Evolutionary conservation across 1,284 basidiomycete genomes (phyloP).

Genomic region (Ustilago esculenta): DNA sequence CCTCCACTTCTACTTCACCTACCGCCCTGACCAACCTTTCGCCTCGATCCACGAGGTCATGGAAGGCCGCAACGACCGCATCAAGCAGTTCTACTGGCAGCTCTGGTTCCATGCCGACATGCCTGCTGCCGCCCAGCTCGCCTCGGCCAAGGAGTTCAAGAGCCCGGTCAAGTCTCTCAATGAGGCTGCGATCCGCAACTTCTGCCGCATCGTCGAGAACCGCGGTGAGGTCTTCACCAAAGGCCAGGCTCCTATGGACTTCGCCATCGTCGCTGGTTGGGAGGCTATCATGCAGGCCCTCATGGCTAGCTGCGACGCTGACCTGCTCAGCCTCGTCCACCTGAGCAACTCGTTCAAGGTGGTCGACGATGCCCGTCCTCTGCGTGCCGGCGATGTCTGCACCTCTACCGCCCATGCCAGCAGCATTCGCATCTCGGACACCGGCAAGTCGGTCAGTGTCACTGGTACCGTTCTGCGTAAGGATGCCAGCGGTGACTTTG

Average conservation of each 20-base stretch:
- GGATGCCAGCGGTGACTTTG: slow-evolving; percentile 73
- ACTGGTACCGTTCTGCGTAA: slow-evolving; percentile 53
- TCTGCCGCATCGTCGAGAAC: slow-evolving; percentile 93
- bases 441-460: slow-evolving; percentile 75
- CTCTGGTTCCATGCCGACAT: slow-evolving; percentile 64
- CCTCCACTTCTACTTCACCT: slow-evolving; percentile 82
- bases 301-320: slow-evolving; percentile 59
- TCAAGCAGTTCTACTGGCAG: slow-evolving; percentile 73
- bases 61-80: slow-evolving; percentile 84
- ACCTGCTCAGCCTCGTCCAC: slow-evolving; percentile 90
- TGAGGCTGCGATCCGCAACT: slow-evolving; percentile 80
- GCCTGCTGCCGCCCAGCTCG: slow-evolving; percentile 47
- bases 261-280: slow-evolving; percentile 97
- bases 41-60: slow-evolving; percentile 93
- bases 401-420: slow-evolving; percentile 86
- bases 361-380: slow-evolving; percentile 78
- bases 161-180: slow-evolving; percentile 68
- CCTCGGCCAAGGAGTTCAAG: slow-evolving; percentile 42
- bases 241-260: slow-evolving; percentile 83
- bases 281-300: slow-evolving; percentile 64
- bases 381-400: slow-evolving; percentile 88
- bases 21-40: slow-evolving; percentile 87
- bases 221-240: slow-evolving; percentile 86
- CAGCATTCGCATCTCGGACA: slow-evolving; percentile 88
- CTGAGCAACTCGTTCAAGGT: slow-evolving; percentile 95